Conservation (phyloP, 768 basidiomycete genomes). For the Lenzites betulinus region DNA sequence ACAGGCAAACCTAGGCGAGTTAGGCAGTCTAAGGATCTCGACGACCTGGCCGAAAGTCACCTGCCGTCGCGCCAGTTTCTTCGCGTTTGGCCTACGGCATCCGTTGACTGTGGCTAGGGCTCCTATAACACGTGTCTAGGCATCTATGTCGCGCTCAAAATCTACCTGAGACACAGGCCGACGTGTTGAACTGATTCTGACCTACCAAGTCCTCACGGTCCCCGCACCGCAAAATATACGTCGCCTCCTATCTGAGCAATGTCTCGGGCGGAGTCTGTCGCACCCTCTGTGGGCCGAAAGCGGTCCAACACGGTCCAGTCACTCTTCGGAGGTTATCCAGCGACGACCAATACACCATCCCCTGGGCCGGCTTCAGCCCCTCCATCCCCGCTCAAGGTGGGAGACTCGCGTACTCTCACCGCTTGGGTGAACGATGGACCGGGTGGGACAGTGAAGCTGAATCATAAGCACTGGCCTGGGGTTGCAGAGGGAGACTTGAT, state of each 20-base stretch:
- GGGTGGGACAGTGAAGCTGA: conserved; percentile 65
- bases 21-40: no score
- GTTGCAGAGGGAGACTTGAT: conserved; percentile 76
- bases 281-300: conserved; percentile 52
- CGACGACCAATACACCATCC: conserved; percentile 5
- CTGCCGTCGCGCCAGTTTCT: no score
- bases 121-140: no score
- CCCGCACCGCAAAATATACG: no score
- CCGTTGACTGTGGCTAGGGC: no score
- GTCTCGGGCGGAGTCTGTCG: conserved; percentile 67
- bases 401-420: conserved; percentile 64
- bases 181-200: no score
- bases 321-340: conserved; percentile 48
- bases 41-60: no score
- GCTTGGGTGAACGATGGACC: conserved; percentile 71
- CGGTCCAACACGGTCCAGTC: conserved; percentile 80
- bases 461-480: conserved; percentile 77
- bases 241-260: neutral
- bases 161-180: no score
- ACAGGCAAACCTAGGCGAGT: no score
- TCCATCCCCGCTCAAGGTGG: conserved; percentile 52
- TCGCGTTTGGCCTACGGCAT: no score
- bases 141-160: neutral
- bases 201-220: no score
- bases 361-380: neutral